Base-by-base conservation (phyloP, 2,329 filamentous ascomycete genomes). In the Dactylellina drechsleri region DNA sequence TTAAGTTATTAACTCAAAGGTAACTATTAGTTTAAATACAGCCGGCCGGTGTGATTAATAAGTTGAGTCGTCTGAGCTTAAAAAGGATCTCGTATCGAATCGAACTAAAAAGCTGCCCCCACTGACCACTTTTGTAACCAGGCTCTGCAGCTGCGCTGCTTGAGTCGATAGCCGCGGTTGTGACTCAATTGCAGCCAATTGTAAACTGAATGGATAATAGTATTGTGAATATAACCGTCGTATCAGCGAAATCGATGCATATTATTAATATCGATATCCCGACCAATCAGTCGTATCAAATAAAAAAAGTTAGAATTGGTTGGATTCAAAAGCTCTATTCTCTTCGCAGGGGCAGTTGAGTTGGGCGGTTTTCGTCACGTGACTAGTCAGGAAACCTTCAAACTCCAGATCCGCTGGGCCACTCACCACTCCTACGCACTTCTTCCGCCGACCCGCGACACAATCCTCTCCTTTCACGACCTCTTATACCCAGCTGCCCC, bases 361-460 rank as follows among this genome's bases (percentile, higher is more conserved):
- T 67, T 54, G 56, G 45, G 64, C 47, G 31, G 54, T 45, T 23
- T 31, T 50, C 58, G 58, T 58, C 58, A 64, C 49, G 18, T 54
- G 67, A 36, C 71, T 64, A 10, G 8, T 16, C 26, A 18, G 68
- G 40, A 43, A 43, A n/a, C 10, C 43, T 47, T 47, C 43, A 71
- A 60, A 60, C 54, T 73, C 60, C 61, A 57, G 20, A 56, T 58
- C 58, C n/a, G 43, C 40, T 41, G 57, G 28, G 31, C 31, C 31
- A 41, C 45, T 59, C 40, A 23, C 26, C 28, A 53, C 50, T 49
- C 54, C 47, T 12, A 43, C 40, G n/a, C 16, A 43, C 54, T 23
- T 26, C 47, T 13, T 13, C n/a, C 47, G 52, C 43, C 56, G 16
- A 58, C 45, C 54, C 58, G 62, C 70, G 58, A 75, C 58, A 52